phyloP scores from a whole-genome alignment of 495 filamentous ascomycete species.

The Aspergillus bridgeri region DNA sequence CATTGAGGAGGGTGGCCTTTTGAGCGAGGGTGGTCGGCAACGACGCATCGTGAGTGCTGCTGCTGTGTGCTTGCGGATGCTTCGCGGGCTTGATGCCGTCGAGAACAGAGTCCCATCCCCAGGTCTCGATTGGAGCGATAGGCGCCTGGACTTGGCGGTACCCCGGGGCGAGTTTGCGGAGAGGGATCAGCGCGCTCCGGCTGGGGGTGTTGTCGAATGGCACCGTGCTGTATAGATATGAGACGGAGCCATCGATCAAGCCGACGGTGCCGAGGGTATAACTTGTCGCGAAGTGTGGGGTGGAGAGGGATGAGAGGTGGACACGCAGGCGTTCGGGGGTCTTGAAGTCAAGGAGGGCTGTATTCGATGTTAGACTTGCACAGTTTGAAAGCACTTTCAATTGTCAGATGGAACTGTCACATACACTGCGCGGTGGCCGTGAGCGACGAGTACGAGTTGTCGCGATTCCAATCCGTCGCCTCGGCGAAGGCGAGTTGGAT shows the following conservation, averaged over 20 bases:
- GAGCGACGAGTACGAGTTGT: slow-evolving; percentile 88
- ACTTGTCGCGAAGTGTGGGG: slow-evolving; percentile 86
- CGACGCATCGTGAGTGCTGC: slow-evolving; percentile 14
- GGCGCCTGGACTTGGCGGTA: slow-evolving; percentile 62
- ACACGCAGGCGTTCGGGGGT: slow-evolving; percentile 77
- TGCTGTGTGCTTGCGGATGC: slow-evolving; percentile 9
- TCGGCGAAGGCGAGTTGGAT: slow-evolving; percentile 89
- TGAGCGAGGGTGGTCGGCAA: slow-evolving; percentile 17
- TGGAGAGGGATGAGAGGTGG: slow-evolving; percentile 79
- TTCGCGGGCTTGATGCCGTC: slow-evolving; percentile 9
- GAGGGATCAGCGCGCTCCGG: slow-evolving; percentile 56
- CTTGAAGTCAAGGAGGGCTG: slow-evolving; percentile 80
- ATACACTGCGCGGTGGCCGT: slow-evolving; percentile 81
- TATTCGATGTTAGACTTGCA: background rate
- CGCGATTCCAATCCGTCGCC: slow-evolving; percentile 82
- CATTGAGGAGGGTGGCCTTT: slow-evolving; percentile 74
- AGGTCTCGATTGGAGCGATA: slow-evolving; percentile 30
- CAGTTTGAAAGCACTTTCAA: too few species aligned
- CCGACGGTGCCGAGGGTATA: slow-evolving; percentile 83
- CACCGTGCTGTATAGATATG: slow-evolving; percentile 83
- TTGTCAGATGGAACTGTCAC: too few species aligned
- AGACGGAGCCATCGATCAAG: slow-evolving; percentile 85
- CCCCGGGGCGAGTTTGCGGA: slow-evolving; percentile 62
- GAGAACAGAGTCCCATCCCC: slow-evolving; percentile 34
- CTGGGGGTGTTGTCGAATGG: slow-evolving; percentile 56